Percentiles rank a stretch among this genome's conserved stretches.
Evolutionary conservation across 2,329 filamentous ascomycete species (phyloP).

Genomic region (Emmonsiellopsis sp.): DNA sequence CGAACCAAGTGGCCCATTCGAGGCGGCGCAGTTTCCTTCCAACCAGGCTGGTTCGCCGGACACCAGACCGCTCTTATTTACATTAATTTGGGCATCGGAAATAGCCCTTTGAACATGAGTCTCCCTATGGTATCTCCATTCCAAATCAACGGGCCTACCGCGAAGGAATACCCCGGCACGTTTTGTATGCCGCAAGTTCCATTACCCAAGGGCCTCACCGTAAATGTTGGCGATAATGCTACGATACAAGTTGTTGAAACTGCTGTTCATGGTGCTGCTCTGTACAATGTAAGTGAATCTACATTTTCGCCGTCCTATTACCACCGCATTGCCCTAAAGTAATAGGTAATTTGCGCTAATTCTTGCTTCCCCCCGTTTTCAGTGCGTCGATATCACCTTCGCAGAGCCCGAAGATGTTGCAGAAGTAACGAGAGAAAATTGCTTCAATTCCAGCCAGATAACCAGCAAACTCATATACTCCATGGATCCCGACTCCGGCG

Average conservation of each 20-base stretch:
- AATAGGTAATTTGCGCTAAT: background rate
- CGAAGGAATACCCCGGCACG: constrained; percentile 75
- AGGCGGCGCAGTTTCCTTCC: constrained; percentile 80
- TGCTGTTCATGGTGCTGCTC: constrained; percentile 70
- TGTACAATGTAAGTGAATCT: constrained; percentile 61
- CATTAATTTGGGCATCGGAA: constrained; percentile 82
- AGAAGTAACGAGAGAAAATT: constrained; percentile 71
- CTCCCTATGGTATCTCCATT: constrained; percentile 71
- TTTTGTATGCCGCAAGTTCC: constrained; percentile 87
- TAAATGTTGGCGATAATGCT: constrained; percentile 74
- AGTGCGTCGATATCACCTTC: constrained; percentile 95
- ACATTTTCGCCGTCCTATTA: background rate
- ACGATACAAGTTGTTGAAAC: constrained; percentile 83
- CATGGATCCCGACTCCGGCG: constrained; percentile 10
- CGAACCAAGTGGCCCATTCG: constrained; percentile 83
- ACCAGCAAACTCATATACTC: constrained; percentile 7
- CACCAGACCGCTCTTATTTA: constrained; percentile 76
- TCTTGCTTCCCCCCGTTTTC: constrained; percentile 1
- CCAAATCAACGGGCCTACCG: constrained; percentile 71
- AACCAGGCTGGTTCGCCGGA: constrained; percentile 93
- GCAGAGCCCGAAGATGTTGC: constrained; percentile 67
- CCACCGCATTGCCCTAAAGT: background rate
- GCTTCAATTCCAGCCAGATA: constrained; percentile 62
- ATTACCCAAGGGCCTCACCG: constrained; percentile 60
- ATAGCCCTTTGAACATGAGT: constrained; percentile 77